A percentile compares a stretch with the other conserved stretches of the same genome.
phyloP scores from a whole-genome alignment of 164 flowering plant species.

The Tetracentron sinense region DNA sequence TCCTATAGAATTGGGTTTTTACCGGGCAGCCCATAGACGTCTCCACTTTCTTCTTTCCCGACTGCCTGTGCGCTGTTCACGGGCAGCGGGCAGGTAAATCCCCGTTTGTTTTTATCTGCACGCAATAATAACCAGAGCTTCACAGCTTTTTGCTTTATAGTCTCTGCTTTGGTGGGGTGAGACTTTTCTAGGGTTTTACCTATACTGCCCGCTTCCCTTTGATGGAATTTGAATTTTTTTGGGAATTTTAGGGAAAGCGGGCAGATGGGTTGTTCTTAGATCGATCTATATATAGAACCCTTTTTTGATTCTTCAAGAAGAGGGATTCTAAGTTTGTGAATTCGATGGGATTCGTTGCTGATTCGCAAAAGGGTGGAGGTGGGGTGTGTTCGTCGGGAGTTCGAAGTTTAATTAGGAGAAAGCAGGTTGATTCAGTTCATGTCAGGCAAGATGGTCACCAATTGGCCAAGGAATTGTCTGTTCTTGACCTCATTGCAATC shows the following conservation, averaged over 20 bases:
- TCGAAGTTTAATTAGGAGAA: slow-evolving; percentile 55
- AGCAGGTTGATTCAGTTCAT: slow-evolving; percentile 61
- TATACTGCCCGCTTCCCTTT: slow-evolving; percentile 16
- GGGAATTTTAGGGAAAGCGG: slow-evolving; percentile 14
- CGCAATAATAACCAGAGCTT: too few relatives aligned
- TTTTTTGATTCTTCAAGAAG: neutral
- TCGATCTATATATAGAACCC: neutral
- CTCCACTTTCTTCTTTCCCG: too few relatives aligned
- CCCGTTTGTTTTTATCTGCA: too few relatives aligned
- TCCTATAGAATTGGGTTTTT: too few relatives aligned
- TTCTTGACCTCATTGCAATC: slow-evolving; percentile 64
- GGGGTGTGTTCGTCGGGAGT: slow-evolving; percentile 33
- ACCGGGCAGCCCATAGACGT: too few relatives aligned
- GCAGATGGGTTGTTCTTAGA: slow-evolving; percentile 7
- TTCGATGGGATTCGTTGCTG: slow-evolving; percentile 19
- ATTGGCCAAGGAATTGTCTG: slow-evolving; percentile 59
- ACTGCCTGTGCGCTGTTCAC: too few relatives aligned
- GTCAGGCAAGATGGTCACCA: slow-evolving; percentile 23
- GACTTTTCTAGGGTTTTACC: neutral
- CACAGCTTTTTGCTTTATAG: too few relatives aligned
- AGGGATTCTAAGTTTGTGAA: neutral
- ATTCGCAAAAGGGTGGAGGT: slow-evolving; percentile 19
- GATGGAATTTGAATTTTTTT: neutral
- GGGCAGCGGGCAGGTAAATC: too few relatives aligned
- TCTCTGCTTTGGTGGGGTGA: neutral